These are phyloP conservation scores for Helenozyma baotianmanensis DNA, from an alignment of 805 yeast genomes.

Conservation along the genomic window DNA sequence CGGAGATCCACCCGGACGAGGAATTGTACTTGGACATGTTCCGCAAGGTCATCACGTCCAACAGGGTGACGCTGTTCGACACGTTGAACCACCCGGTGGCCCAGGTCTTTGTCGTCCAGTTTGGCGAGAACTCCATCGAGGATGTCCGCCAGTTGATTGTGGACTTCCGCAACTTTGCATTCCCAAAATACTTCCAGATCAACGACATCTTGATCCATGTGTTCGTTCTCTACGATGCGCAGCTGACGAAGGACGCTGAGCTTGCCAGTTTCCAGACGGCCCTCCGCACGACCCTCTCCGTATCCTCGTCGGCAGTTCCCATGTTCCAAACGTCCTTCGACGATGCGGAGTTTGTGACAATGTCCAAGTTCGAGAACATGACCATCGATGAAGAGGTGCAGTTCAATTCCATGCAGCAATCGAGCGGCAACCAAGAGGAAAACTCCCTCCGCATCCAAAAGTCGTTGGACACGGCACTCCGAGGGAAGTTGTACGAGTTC, in stretches of 20 bases:
- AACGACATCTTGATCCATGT: constrained; percentile 52
- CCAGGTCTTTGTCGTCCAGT: constrained; percentile 63
- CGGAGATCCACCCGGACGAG: constrained; percentile 7
- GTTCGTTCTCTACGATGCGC: constrained; percentile 27
- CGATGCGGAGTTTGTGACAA: background rate
- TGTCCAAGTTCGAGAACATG: constrained; percentile 22
- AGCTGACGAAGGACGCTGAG: constrained; percentile 24
- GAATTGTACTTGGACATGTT: constrained; percentile 54
- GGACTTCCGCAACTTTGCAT: constrained; percentile 42
- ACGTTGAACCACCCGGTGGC: constrained; percentile 83
- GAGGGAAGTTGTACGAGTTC: constrained; percentile 41
- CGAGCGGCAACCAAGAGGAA: background rate
- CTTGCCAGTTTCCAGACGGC: constrained; percentile 26
- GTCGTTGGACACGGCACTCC: constrained; percentile 37
- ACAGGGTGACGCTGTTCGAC: constrained; percentile 70
- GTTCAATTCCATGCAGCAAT: background rate
- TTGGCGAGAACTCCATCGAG: constrained; percentile 45
- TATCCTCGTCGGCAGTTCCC: constrained; percentile 23
- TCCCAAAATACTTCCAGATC: constrained; percentile 63
- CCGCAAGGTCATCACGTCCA: constrained; percentile 54
- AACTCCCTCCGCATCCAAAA: constrained; percentile 24
- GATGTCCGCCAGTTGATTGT: constrained; percentile 56
- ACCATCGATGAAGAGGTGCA: constrained; percentile 44
- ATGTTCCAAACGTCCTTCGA: constrained; percentile 1
- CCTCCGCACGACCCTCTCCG: constrained; percentile 22